Evolutionary conservation across 306 rosid species (phyloP), one percentile per base, ranked within the genome.

Genomic region (Glycyrrhiza uralensis): DNA sequence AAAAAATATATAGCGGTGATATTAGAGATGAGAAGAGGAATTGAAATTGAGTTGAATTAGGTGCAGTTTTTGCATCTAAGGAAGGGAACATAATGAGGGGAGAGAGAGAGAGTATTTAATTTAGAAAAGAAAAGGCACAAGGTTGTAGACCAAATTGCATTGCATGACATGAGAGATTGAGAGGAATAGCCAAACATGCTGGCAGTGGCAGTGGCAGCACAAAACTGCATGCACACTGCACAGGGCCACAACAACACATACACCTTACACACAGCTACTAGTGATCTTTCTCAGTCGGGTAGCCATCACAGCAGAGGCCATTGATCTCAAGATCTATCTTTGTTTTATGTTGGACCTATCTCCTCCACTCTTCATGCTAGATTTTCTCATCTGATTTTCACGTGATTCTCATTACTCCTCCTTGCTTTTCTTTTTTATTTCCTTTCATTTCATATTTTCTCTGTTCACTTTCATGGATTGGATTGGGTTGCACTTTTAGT

Each of bases 351-450:
- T 32, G 35, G 26, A 42, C 17, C n/a, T n/a, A n/a, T n/a, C 54
- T 46, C 11, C 5, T 13, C 51, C 29, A 1, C 59, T 46, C 32
- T 69, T 50, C 42, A 28, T 28, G 3, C 20, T 69, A 58, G 63
- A 84, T 78, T 80, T n/a, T n/a, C n/a, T n/a, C n/a, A n/a, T n/a
- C n/a, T n/a, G n/a, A n/a, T n/a, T 76, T 68, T 81, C 93, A 79
- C 93, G 88, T 85, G 85, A 88, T 63, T 59, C 80, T 81, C 75
- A 42, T 81, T 13, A 80, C 78, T 72, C 30, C 49, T 5, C 24
- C 19, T 59, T 71, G 42, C 41, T 6, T 9, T 14, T 57, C 23
- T 14, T 68, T 80, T 30, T 51, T n/a, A n/a, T n/a, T n/a, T n/a
- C n/a, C n/a, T n/a, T n/a, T n/a, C n/a, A n/a, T n/a, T n/a, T n/a